These are phyloP conservation scores for Myxozyma monticola DNA, from an alignment of 805 yeast genomes.

Conservation along the genomic window DNA sequence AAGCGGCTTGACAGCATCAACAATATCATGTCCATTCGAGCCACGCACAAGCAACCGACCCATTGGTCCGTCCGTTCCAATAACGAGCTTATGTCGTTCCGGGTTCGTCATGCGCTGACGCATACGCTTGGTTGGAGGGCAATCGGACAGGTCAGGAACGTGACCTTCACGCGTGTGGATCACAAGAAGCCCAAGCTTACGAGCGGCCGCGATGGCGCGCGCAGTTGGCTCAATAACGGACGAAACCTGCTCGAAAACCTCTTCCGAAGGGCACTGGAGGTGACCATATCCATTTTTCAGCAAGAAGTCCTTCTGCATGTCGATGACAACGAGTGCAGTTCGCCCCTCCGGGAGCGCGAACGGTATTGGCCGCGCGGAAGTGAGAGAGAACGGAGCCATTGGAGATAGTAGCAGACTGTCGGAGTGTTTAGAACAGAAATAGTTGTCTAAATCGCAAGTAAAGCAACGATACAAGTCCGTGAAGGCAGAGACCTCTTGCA, in stretches of 20 bases:
- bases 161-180: constrained; percentile 42
- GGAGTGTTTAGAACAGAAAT: no score
- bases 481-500: no score
- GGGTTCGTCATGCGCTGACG: constrained; percentile 34
- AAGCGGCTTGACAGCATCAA: constrained; percentile 38
- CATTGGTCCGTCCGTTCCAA: constrained; percentile 40
- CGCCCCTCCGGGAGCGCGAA: constrained; percentile 32
- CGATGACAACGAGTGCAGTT: constrained; percentile 39
- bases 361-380: constrained; percentile 20
- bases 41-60: constrained; percentile 39
- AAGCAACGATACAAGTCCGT: no score
- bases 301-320: constrained; percentile 41
- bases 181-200: constrained; percentile 37
- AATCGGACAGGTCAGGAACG: constrained; percentile 35
- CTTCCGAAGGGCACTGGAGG: constrained; percentile 35
- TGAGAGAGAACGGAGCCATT: constrained; percentile 20
- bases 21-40: constrained; percentile 39
- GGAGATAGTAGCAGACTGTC: no score
- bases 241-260: constrained; percentile 34
- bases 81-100: constrained; percentile 31
- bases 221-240: constrained; percentile 33
- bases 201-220: constrained; percentile 34
- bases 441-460: no score
- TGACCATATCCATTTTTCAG: constrained; percentile 38
- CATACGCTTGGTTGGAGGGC: constrained; percentile 36